phyloP scores from a whole-genome alignment of 371 early-diverging fungal species.

The Apophysomyces ossiformis region DNA sequence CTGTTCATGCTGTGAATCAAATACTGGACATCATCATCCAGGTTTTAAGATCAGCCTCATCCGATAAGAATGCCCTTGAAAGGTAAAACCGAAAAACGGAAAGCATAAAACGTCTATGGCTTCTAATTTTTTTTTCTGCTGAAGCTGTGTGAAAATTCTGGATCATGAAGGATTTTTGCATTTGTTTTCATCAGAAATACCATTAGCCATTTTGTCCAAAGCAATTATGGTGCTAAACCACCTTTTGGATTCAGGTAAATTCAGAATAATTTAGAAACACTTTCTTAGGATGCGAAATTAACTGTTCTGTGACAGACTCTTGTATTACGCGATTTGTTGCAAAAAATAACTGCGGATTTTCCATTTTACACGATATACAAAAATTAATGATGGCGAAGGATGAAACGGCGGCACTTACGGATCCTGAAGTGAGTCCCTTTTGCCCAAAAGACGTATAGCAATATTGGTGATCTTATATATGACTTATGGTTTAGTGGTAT shows the following conservation, averaged over 20 bases:
- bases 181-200: neutral
- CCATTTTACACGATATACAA: conserved; percentile 5
- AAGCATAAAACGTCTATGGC: too few species aligned
- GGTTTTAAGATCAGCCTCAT: neutral
- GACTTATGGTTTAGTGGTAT: neutral
- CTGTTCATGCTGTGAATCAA: neutral
- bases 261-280: neutral
- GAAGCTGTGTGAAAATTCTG: neutral
- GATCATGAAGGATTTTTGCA: neutral
- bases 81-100: neutral
- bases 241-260: conserved; percentile 4
- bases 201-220: neutral
- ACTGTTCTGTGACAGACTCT: neutral
- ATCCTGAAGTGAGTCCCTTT: neutral
- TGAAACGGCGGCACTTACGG: neutral
- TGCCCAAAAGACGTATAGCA: neutral
- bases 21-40: neutral
- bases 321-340: neutral
- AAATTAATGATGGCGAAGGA: conserved; percentile 1
- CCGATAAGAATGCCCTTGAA: neutral
- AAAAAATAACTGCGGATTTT: neutral
- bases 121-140: neutral
- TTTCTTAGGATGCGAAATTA: neutral
- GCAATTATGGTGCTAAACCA: neutral
- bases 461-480: neutral